phyloP scores from a whole-genome alignment of 73 alveolate species.

The Diophrys sp. region DNA sequence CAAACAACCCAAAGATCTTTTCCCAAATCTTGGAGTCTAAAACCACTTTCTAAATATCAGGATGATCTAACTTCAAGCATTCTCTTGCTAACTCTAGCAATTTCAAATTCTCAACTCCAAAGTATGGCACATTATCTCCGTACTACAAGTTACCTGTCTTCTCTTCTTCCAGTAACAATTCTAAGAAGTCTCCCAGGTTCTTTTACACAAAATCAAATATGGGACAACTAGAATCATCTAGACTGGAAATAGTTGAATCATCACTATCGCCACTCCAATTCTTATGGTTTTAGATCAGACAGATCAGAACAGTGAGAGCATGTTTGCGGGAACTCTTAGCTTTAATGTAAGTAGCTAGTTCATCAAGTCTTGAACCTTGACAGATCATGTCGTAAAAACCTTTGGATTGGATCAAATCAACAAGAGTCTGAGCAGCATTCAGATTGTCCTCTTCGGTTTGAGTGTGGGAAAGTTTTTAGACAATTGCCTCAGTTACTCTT shows the following conservation, averaged over 20 bases:
- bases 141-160: not conserved
- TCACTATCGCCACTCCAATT: not conserved
- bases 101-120: not conserved
- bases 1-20: too few relatives aligned
- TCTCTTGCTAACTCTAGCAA: not conserved
- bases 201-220: too few relatives aligned
- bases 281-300: not conserved
- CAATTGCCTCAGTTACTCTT: not conserved
- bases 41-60: not conserved
- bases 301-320: not conserved
- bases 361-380: not conserved
- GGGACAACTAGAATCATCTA: not conserved
- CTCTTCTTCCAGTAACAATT: too few relatives aligned
- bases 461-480: not conserved
- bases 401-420: not conserved
- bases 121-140: not conserved
- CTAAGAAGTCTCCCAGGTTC: not conserved
- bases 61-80: not conserved
- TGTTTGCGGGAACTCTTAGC: not conserved
- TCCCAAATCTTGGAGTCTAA: not conserved
- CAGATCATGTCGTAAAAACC: not conserved
- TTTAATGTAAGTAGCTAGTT: not conserved
- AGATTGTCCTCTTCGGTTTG: conserved; percentile 7
- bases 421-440: not conserved
- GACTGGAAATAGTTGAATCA: not conserved